Base-by-base conservation (phyloP, 208 protist genomes). In the Giardia duodenalis region DNA sequence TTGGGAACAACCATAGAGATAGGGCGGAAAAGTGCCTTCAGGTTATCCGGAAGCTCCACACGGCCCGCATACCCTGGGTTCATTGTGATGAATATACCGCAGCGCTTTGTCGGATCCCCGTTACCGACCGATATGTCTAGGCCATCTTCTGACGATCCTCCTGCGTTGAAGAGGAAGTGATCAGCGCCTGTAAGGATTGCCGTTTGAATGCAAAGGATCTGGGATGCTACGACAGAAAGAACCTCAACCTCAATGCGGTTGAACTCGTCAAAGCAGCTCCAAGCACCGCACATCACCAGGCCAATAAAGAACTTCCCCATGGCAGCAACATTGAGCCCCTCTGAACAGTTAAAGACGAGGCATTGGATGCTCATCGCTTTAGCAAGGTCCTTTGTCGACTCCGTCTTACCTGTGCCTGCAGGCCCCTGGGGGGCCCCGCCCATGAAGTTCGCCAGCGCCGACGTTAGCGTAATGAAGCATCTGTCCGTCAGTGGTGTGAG, bases 281-380 rank as follows among this genome's bases (percentile, higher is more conserved):
- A 99, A 43, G 92, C 88, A 88, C 98, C 98, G 1, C 95, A 95
- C 95, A 99, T 98, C 45, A 96, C 97, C 0, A 99, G 95, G 0
- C 98, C 98, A 47, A 95, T 97, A 95, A 99, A 99, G 93, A 99
- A 99, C 87, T 96, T 96, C 43, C 96, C 97, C 97, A 99, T 99
- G 43, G 97, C 97, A 94, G 98, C 96, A 93, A 98, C 98, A 94
- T 99, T 97, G n/a, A 99, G 95, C n/a, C 98, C 97, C 93, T 99
- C 98, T 92, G 97, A 97, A 94, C 98, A 99, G 95, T 99, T 99
- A 94, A 98, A 98, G 44, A 99, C 98, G 44, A 99, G 96, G 94
- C 97, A 99, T 93, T 97, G 96, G 92, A 98, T 96, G 0, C 96
- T 96, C 95, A 99, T 96, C 2, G 96, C 96, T 95, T 99, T 99